Conservation (phyloP, 2,329 filamentous ascomycete species). For the Xylaria sp. region DNA sequence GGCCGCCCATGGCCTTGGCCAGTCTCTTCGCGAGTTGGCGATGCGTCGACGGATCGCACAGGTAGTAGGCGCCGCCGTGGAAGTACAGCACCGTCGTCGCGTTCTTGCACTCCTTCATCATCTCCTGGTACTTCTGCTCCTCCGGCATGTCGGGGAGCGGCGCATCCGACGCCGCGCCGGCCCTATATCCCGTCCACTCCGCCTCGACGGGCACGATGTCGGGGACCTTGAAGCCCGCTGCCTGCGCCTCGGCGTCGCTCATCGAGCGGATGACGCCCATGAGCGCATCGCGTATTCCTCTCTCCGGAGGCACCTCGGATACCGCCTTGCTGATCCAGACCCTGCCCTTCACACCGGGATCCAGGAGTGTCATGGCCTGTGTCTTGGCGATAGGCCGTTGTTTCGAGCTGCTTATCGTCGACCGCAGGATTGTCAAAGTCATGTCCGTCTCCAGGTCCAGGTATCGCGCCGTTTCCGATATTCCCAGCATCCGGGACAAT, state of each 20-base stretch:
- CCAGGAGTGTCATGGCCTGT: conserved; percentile 54
- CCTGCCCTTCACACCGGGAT: conserved; percentile 68
- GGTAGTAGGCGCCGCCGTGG: conserved; percentile 76
- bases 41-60: conserved; percentile 73
- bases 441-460: conserved; percentile 80
- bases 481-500: conserved; percentile 66
- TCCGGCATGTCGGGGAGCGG: conserved; percentile 63
- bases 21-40: conserved; percentile 63
- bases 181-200: conserved; percentile 77
- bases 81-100: conserved; percentile 73
- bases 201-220: conserved; percentile 64
- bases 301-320: conserved; percentile 63
- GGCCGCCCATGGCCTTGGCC: conserved; percentile 69
- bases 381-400: conserved; percentile 61
- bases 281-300: conserved; percentile 61
- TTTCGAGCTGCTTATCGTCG: conserved; percentile 57
- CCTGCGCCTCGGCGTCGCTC: conserved; percentile 43
- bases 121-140: conserved; percentile 64
- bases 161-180: conserved; percentile 55
- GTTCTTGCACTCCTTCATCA: conserved; percentile 71
- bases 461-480: conserved; percentile 74
- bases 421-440: conserved; percentile 73
- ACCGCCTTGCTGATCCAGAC: conserved; percentile 81
- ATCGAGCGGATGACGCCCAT: conserved; percentile 62
- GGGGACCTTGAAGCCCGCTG: conserved; percentile 50